These are phyloP conservation scores for Trichoderma guizhouense DNA, from an alignment of 2,329 filamentous ascomycete species.

Conservation along the genomic window DNA sequence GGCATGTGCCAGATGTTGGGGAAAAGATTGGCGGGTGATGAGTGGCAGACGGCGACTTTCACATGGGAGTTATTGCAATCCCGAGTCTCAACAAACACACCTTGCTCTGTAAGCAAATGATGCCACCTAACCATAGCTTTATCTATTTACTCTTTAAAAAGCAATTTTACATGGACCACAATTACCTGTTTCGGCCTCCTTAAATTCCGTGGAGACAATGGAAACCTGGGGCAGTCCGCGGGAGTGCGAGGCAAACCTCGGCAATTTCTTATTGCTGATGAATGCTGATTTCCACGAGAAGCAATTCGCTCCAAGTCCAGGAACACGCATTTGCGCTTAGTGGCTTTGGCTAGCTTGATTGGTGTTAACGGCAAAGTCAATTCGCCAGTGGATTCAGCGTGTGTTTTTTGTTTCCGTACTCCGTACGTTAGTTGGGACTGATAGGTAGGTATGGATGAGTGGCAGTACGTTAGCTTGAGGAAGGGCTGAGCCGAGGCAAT, in stretches of 20 bases:
- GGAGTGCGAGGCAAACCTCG: background rate
- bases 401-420: background rate
- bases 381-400: background rate
- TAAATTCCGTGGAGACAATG: background rate
- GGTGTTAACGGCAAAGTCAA: background rate
- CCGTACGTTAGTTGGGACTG: background rate
- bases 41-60: background rate
- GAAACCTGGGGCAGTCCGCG: background rate
- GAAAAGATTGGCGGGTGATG: background rate
- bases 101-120: background rate
- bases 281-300: background rate
- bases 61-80: background rate
- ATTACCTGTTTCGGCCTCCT: background rate
- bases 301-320: background rate
- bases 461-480: background rate
- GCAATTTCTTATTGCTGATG: background rate
- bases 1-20: background rate
- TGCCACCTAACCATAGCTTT: background rate
- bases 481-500: slow-evolving; percentile 11
- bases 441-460: background rate
- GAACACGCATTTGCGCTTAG: background rate
- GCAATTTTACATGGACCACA: background rate
- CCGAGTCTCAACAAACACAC: background rate
- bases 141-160: background rate
- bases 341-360: background rate